These are phyloP conservation scores for Gremmenia infestans DNA, from an alignment of 2,329 filamentous ascomycete genomes.

Conservation along the genomic window DNA sequence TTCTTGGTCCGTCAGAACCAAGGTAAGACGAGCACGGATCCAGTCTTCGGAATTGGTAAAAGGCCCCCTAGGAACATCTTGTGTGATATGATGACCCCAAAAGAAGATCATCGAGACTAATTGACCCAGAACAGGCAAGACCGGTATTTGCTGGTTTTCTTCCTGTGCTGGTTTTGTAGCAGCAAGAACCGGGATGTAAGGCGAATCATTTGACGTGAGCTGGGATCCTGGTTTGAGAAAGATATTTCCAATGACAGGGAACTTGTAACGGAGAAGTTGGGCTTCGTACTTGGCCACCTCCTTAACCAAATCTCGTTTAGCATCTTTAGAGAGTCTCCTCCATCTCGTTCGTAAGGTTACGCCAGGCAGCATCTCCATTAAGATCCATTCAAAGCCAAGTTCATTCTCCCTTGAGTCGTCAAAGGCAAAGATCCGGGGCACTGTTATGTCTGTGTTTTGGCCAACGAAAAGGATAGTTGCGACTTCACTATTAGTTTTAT, in stretches of 20 bases:
- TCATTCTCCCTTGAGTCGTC: conserved; percentile 30
- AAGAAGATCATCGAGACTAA: neutral
- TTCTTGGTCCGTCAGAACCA: conserved; percentile 1
- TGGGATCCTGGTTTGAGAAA: neutral
- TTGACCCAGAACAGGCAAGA: neutral
- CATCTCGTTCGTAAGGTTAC: conserved; percentile 25
- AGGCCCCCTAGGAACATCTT: conserved; percentile 1
- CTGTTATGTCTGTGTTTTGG: conserved; percentile 30
- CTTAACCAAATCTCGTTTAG: conserved; percentile 30
- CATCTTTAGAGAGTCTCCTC: conserved; percentile 30
- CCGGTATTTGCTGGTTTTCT: too few relatives aligned
- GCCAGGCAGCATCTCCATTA: conserved; percentile 31
- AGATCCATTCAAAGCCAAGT: conserved; percentile 39
- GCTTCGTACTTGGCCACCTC: conserved; percentile 30
- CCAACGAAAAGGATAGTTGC: conserved; percentile 34
- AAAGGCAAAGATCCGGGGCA: conserved; percentile 33
- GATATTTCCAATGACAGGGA: neutral
- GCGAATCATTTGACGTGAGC: neutral
- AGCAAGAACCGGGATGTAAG: neutral
- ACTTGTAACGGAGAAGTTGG: conserved; percentile 23
- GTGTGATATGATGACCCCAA: conserved; percentile 4
- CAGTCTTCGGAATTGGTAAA: conserved; percentile 4
- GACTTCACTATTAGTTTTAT: conserved; percentile 36
- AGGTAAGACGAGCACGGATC: neutral
- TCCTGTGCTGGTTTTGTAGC: too few relatives aligned